Percentiles rank a stretch among this genome's conserved stretches.
Evolutionary conservation across 441 rosid species (phyloP).

Genomic region (Croton laevigatus): DNA sequence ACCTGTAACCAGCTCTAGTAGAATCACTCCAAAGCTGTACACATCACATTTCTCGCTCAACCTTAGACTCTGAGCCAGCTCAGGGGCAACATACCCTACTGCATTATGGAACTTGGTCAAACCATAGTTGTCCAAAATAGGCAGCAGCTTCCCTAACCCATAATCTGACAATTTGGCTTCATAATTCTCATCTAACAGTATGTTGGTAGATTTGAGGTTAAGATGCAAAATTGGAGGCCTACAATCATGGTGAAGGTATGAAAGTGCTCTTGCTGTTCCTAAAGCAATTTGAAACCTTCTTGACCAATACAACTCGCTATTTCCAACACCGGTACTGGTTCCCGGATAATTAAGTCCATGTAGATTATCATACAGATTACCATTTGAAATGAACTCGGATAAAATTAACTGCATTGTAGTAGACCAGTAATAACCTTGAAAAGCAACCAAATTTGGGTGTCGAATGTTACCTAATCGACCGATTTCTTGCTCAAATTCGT

Average conservation of each 20-base stretch:
- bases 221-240: constrained; percentile 86
- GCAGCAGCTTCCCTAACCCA: constrained; percentile 77
- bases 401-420: constrained; percentile 73
- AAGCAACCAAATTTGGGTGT: constrained; percentile 70
- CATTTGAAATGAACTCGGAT: constrained; percentile 66
- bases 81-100: constrained; percentile 94
- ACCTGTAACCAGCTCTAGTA: constrained; percentile 85
- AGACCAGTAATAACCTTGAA: constrained; percentile 93
- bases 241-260: constrained; percentile 90
- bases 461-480: constrained; percentile 69
- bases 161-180: constrained; percentile 83
- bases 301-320: constrained; percentile 64
- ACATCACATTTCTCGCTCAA: constrained; percentile 84
- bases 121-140: constrained; percentile 69
- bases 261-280: constrained; percentile 80
- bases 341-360: constrained; percentile 55
- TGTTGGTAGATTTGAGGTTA: constrained; percentile 80
- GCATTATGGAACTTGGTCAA: constrained; percentile 73
- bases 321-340: constrained; percentile 63
- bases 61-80: constrained; percentile 78
- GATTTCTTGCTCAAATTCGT: constrained; percentile 89
- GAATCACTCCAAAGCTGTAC: constrained; percentile 86
- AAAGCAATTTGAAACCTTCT: constrained; percentile 88
- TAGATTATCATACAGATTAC: constrained; percentile 78
- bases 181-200: constrained; percentile 73